Evolutionary conservation across 2,329 filamentous ascomycete genomes (phyloP).

Genomic region (Aspergillus japonicus): DNA sequence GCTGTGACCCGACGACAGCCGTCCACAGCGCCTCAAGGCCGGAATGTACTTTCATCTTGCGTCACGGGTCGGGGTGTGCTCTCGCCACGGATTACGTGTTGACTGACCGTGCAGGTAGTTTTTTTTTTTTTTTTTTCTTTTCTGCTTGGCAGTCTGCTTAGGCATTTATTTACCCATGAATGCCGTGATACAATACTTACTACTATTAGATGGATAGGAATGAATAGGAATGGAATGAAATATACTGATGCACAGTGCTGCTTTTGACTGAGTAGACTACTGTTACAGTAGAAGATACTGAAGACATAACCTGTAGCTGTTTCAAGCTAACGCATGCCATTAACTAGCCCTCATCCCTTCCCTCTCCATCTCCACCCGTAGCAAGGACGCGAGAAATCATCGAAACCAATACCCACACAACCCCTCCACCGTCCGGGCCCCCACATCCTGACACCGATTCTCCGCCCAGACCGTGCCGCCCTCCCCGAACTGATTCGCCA

Average conservation of each 20-base stretch:
- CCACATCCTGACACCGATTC: conserved; percentile 30
- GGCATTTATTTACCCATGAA: not conserved
- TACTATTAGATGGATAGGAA: not conserved
- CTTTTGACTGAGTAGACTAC: too few species aligned
- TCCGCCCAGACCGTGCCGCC: conserved; percentile 34
- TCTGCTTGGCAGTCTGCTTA: not conserved
- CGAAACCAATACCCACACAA: conserved; percentile 16
- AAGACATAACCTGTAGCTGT: too few species aligned
- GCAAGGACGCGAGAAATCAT: too few species aligned
- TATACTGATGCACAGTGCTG: not conserved
- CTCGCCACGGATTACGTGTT: not conserved
- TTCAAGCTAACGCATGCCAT: too few species aligned
- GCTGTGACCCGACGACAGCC: not conserved
- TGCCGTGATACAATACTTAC: not conserved
- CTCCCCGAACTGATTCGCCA: conserved; percentile 34
- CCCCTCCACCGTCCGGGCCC: conserved; percentile 11
- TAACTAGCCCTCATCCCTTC: too few species aligned
- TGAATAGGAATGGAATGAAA: not conserved
- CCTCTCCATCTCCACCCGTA: too few species aligned
- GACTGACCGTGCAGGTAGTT: not conserved
- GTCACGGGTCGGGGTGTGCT: not conserved
- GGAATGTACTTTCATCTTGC: not conserved
- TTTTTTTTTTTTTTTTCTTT: conserved; percentile 6
- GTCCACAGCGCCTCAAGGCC: not conserved
- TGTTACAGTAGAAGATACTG: too few species aligned